Evolutionary conservation across 805 yeast genomes (phyloP).

Genomic region (Candida hungchunana): DNA sequence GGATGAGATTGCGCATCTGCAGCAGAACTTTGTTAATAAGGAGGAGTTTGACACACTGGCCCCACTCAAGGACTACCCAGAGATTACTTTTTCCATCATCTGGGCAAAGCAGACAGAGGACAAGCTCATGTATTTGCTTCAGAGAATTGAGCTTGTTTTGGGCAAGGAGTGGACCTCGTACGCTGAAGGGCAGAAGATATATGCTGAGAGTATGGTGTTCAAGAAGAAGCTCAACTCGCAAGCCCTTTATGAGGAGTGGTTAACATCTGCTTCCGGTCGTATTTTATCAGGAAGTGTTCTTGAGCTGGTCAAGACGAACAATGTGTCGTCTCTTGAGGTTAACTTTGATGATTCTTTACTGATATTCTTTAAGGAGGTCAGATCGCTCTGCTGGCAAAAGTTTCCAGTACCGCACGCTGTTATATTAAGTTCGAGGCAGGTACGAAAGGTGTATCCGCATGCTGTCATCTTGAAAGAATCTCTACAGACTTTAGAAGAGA

Average conservation of each 20-base stretch:
- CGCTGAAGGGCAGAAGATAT: slow-evolving; percentile 64
- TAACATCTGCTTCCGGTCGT: slow-evolving; percentile 25
- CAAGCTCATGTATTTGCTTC: slow-evolving; percentile 38
- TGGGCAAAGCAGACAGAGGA: slow-evolving; percentile 50
- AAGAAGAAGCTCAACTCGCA: slow-evolving; percentile 43
- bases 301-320: slow-evolving; percentile 28
- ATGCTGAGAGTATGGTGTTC: slow-evolving; percentile 43
- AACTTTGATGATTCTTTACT: slow-evolving; percentile 47
- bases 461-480: slow-evolving; percentile 53
- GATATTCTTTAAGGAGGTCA: slow-evolving; percentile 48
- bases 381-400: slow-evolving; percentile 45
- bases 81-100: slow-evolving; percentile 40
- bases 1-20: slow-evolving; percentile 40
- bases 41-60: slow-evolving; percentile 34
- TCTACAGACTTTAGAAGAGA: slow-evolving; percentile 35
- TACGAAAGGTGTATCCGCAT: slow-evolving; percentile 52
- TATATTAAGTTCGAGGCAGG: slow-evolving; percentile 41
- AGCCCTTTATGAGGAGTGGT: slow-evolving; percentile 46
- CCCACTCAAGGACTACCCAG: slow-evolving; percentile 43
- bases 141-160: slow-evolving; percentile 45
- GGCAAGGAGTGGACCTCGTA: slow-evolving; percentile 60
- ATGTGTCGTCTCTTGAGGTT: slow-evolving; percentile 33
- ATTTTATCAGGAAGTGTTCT: slow-evolving; percentile 36
- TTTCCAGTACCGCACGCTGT: slow-evolving; percentile 55
- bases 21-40: slow-evolving; percentile 35